These are phyloP conservation scores for Dendrobium officinale DNA, from an alignment of 106 monocot species.

Conservation along the genomic window DNA sequence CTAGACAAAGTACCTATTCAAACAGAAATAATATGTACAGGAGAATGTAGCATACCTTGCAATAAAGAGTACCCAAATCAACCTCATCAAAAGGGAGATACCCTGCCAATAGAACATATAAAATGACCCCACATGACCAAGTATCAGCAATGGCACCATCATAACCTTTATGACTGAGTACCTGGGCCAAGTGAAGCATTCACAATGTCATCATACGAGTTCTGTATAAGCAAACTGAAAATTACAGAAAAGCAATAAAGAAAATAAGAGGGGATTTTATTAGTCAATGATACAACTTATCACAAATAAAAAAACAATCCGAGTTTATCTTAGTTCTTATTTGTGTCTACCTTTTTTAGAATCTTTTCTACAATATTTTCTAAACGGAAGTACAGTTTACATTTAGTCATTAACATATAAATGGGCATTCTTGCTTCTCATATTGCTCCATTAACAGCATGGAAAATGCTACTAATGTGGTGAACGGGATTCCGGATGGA, in stretches of 20 bases:
- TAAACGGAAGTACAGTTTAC: background rate
- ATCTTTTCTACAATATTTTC: background rate
- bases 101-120: constrained; percentile 86
- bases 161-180: constrained; percentile 89
- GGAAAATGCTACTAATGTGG: background rate
- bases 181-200: constrained; percentile 35
- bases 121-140: constrained; percentile 94
- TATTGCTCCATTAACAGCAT: background rate
- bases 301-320: background rate
- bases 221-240: background rate
- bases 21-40: background rate
- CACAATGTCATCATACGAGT: constrained; percentile 5
- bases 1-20: background rate
- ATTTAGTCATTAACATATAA: background rate
- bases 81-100: constrained; percentile 94
- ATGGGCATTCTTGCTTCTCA: no score
- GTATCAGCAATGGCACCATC: constrained; percentile 90
- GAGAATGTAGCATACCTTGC: constrained; percentile 33
- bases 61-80: constrained; percentile 75
- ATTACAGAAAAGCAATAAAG: background rate
- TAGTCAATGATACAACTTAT: background rate
- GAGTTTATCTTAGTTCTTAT: background rate
- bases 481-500: background rate
- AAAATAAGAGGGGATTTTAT: background rate
- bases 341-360: background rate